Percentiles rank a stretch among this genome's conserved stretches.
Evolutionary conservation across 495 filamentous ascomycete species (phyloP).

Genomic region (Penicillium egyptiacum): DNA sequence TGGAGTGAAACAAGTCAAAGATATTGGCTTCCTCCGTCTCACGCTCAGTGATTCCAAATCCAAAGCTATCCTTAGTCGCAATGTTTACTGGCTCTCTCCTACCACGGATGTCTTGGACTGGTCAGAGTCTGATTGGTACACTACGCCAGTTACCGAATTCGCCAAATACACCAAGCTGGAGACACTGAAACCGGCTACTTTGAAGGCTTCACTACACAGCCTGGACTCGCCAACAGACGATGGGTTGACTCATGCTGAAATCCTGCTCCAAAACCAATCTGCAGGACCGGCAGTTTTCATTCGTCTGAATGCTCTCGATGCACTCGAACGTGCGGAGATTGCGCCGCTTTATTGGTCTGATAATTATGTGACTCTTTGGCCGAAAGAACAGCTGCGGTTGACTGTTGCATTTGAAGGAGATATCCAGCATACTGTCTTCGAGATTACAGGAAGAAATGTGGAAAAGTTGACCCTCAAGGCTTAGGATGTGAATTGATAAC

Average conservation of each 20-base stretch:
- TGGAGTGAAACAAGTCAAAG: constrained; percentile 37
- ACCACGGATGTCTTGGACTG: constrained; percentile 53
- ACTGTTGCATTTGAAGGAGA: constrained; percentile 25
- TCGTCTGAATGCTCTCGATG: constrained; percentile 47
- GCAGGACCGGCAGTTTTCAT: constrained; percentile 58
- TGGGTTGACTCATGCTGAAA: constrained; percentile 12
- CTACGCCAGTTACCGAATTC: constrained; percentile 56
- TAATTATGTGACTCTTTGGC: constrained; percentile 64
- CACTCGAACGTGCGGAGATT: constrained; percentile 39
- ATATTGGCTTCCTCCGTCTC: constrained; percentile 54
- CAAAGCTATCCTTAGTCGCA: constrained; percentile 47
- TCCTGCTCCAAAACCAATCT: constrained; percentile 54
- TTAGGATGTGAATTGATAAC: not conserved
- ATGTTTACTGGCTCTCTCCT: constrained; percentile 61
- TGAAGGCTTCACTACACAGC: constrained; percentile 1
- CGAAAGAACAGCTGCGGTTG: constrained; percentile 48
- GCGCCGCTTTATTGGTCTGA: constrained; percentile 58
- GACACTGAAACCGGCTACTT: constrained; percentile 34
- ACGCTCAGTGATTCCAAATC: constrained; percentile 33
- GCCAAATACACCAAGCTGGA: constrained; percentile 52
- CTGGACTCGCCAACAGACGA: not conserved
- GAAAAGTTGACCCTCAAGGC: not conserved
- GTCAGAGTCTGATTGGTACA: constrained; percentile 57
- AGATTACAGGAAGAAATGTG: constrained; percentile 16
- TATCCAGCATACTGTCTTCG: not conserved